These are phyloP conservation scores for Zopfia rhizophila DNA, from an alignment of 2,329 filamentous ascomycete genomes.

Conservation along the genomic window DNA sequence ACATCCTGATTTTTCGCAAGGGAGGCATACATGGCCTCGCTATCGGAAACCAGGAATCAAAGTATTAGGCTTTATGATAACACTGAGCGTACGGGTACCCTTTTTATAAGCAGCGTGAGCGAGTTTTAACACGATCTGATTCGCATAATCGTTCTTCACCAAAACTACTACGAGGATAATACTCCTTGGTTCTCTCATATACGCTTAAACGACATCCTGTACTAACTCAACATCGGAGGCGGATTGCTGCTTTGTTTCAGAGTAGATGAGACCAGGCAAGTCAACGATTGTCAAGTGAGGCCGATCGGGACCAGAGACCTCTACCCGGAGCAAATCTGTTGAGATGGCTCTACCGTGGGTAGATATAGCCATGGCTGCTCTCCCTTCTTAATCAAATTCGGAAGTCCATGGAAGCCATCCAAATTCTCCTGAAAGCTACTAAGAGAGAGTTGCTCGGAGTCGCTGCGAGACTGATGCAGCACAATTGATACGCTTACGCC, in stretches of 20 bases:
- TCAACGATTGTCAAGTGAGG: too few species aligned
- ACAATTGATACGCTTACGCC: too few species aligned
- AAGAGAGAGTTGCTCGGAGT: slow-evolving; percentile 2
- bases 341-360: slow-evolving; percentile 17
- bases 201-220: slow-evolving; percentile 53
- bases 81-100: slow-evolving; percentile 61
- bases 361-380: slow-evolving; percentile 3
- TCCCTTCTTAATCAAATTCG: slow-evolving; percentile 1
- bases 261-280: slow-evolving; percentile 63
- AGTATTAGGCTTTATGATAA: slow-evolving; percentile 63
- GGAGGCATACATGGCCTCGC: slow-evolving; percentile 22
- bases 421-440: slow-evolving; percentile 5
- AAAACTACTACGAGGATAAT: slow-evolving; percentile 58
- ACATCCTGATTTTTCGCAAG: slow-evolving; percentile 43
- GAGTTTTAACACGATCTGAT: slow-evolving; percentile 48
- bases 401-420: slow-evolving; percentile 1
- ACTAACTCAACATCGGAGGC: slow-evolving; percentile 58
- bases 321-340: slow-evolving; percentile 27
- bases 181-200: slow-evolving; percentile 51
- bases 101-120: slow-evolving; percentile 24
- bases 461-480: slow-evolving; percentile 5
- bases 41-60: slow-evolving; percentile 31
- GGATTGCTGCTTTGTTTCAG: slow-evolving; percentile 58
- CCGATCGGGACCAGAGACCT: too few species aligned
- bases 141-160: slow-evolving; percentile 53